These are phyloP conservation scores for Picochlorum sp. DNA, from an alignment of 139 green algal species.

Conservation along the genomic window DNA sequence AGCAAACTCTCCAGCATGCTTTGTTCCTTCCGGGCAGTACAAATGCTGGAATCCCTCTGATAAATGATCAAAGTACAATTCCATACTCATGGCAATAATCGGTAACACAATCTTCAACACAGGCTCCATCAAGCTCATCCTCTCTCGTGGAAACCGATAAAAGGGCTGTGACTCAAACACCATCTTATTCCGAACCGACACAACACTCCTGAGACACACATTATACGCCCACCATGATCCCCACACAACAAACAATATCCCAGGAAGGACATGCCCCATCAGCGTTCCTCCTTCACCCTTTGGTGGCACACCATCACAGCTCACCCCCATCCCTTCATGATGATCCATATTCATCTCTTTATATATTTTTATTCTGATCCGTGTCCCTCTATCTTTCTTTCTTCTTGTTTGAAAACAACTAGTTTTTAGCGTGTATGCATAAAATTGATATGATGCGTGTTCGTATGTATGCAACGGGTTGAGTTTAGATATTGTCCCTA, in stretches of 20 bases:
- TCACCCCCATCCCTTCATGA: neutral
- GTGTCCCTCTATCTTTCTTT: too few relatives aligned
- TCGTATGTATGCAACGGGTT: too few relatives aligned
- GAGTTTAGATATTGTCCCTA: too few relatives aligned
- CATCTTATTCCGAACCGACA: neutral
- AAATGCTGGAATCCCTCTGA: constrained; percentile 11
- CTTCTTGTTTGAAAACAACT: too few relatives aligned
- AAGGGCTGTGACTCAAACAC: constrained; percentile 10
- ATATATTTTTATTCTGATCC: too few relatives aligned
- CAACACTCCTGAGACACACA: neutral
- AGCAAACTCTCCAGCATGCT: constrained; percentile 20
- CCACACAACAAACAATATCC: constrained; percentile 16
- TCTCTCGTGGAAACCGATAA: constrained; percentile 8
- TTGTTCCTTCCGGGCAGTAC: constrained; percentile 24
- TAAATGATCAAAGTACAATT: constrained; percentile 24
- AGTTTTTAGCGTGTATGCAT: too few relatives aligned
- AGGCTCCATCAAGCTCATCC: constrained; percentile 12
- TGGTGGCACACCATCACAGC: constrained; percentile 2
- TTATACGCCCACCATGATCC: constrained; percentile 19
- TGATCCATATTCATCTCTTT: too few relatives aligned
- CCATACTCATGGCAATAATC: constrained; percentile 9
- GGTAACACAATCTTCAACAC: constrained; percentile 20
- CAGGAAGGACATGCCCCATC: constrained; percentile 21
- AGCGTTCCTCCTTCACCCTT: neutral
- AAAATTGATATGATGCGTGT: too few relatives aligned